Percentiles rank a stretch among this genome's conserved stretches.
Evolutionary conservation across 1,139 yeast genomes (phyloP).

Genomic region (Insectozyma bohioensis): DNA sequence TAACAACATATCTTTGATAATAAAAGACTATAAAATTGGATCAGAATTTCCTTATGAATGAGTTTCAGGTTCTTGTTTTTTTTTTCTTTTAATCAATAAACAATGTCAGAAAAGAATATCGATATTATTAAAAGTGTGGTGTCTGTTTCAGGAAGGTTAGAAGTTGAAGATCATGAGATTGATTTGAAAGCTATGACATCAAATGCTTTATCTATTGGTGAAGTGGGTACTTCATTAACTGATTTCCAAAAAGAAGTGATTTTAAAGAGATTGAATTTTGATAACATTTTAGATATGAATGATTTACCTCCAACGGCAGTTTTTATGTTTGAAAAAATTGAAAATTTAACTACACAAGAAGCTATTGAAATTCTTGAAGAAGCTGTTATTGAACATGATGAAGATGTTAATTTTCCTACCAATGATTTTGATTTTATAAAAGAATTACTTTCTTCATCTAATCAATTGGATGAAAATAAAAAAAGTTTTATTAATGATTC

Average conservation of each 20-base stretch:
- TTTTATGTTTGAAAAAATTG: constrained; percentile 41
- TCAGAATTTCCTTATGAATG: no score
- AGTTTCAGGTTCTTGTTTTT: no score
- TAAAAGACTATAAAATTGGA: no score
- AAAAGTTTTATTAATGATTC: neutral
- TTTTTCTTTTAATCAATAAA: neutral
- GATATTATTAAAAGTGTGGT: neutral
- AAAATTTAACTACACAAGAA: constrained; percentile 33
- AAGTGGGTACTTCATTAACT: constrained; percentile 24
- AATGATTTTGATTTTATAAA: constrained; percentile 28
- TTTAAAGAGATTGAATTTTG: constrained; percentile 27
- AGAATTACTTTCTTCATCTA: constrained; percentile 13
- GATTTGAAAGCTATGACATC: constrained; percentile 22
- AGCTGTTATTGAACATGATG: constrained; percentile 39
- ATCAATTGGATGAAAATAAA: neutral
- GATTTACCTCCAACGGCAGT: constrained; percentile 33
- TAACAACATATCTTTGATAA: no score
- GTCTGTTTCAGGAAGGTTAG: constrained; percentile 8
- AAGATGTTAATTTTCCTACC: constrained; percentile 51
- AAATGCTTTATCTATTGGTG: constrained; percentile 22
- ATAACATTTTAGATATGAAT: constrained; percentile 23
- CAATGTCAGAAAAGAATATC: constrained; percentile 3
- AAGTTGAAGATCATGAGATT: constrained; percentile 19
- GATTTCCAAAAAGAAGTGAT: constrained; percentile 26
- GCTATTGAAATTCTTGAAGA: constrained; percentile 41